Evolutionary conservation across 2,329 filamentous ascomycete genomes (phyloP).

Genomic region (Xylariaceae sp.): DNA sequence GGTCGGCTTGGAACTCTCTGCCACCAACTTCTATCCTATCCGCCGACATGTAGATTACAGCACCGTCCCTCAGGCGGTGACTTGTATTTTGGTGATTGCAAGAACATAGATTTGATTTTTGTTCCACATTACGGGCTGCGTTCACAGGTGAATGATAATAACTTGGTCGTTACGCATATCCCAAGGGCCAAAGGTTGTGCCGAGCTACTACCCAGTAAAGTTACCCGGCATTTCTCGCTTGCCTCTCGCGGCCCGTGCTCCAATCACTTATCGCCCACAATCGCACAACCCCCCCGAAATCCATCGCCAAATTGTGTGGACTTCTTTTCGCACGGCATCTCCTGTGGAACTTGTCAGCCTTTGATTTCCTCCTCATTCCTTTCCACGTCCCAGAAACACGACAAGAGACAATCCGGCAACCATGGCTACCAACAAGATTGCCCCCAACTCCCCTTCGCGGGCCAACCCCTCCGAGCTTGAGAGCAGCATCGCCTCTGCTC

Average conservation of each 20-base stretch:
- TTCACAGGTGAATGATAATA: too few species aligned
- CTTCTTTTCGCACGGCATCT: background rate
- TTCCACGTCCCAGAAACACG: slow-evolving; percentile 14
- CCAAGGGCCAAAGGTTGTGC: too few species aligned
- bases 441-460: slow-evolving; percentile 92
- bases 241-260: slow-evolving; percentile 16
- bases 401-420: slow-evolving; percentile 21
- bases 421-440: slow-evolving; percentile 73
- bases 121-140: too few species aligned
- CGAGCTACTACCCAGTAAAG: too few species aligned
- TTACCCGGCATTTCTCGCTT: too few species aligned
- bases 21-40: too few species aligned
- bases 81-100: too few species aligned
- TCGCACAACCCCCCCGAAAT: slow-evolving; percentile 13
- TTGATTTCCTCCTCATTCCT: slow-evolving; percentile 3
- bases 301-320: slow-evolving; percentile 10
- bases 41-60: too few species aligned
- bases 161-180: too few species aligned
- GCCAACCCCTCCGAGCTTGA: slow-evolving; percentile 96
- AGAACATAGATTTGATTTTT: too few species aligned
- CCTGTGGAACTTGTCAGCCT: background rate
- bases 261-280: slow-evolving; percentile 11
- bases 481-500: slow-evolving; percentile 92
- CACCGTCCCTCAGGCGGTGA: too few species aligned
- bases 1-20: too few species aligned